Evolutionary conservation across 257 asterid species (phyloP), one percentile per base, ranked within the genome.

Genomic region (Ajuga chamaepitys): DNA sequence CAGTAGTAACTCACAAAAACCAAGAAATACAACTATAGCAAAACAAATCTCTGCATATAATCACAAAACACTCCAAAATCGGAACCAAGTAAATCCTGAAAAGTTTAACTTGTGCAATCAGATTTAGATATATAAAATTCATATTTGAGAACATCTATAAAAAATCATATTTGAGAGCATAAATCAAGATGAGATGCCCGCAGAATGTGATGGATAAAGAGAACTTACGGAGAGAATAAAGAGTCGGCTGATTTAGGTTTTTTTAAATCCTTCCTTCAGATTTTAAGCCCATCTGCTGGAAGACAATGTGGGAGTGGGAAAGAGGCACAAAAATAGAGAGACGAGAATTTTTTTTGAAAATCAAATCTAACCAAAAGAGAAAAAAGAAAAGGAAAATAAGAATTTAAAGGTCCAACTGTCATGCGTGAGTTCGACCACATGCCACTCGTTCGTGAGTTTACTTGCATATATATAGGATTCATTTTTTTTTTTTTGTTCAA

Each of bases 181-280:
- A 6, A 21, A 65, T 9, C 32, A 20, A 58, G 34, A 57, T n/a
- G 22, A 38, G 30, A 71, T 54, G 5, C 46, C 50, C 35, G 11
- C 57, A 68, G 46, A 20, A 8, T 38, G 3, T 8, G 35, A 10
- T 9, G 38, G 63, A 77, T 48, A 25, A 21, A 63, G 68, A 62
- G 64, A 62, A 72, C 83, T 81, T 62, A 81, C 83, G 38, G 66
- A 65, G 74, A 75, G 69, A 62, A 72, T 32, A 41, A 70, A 48
- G 73, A 51, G 86, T 52, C 82, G 82, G 80, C 82, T 42, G 74
- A 74, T 63, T 74, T 75, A 73, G 83, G 86, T 78, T 74, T 70
- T 71, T 63, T 76, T 42, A 30, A 64, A 52, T 38, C 57, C 22
- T 52, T 48, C 17, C 30, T 30, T 17, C 71, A 68, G 74, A 74